A percentile compares a stretch with the other conserved stretches of the same genome.
Evolutionary conservation across 345 rosid genomes (phyloP).

Genomic region (Citrus inodora): DNA sequence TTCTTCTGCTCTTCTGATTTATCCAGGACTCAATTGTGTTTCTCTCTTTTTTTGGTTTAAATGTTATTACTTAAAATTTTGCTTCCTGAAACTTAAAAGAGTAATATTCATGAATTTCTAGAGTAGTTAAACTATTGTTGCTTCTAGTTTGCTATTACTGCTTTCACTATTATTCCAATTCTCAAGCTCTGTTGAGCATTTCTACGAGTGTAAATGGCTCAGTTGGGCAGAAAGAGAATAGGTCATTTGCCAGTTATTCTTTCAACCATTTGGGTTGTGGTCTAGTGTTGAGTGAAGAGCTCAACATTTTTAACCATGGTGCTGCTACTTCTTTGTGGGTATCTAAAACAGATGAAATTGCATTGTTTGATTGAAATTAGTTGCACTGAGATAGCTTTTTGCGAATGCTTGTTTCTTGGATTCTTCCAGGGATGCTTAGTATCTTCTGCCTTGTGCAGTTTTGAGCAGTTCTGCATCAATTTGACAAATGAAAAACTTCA

Average conservation of each 20-base stretch:
- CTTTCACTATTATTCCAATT: neutral
- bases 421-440: constrained; percentile 16
- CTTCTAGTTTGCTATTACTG: constrained; percentile 1
- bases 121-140: neutral
- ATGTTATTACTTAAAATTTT: neutral
- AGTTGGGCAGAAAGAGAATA: neutral
- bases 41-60: neutral
- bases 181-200: neutral
- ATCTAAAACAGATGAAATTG: constrained; percentile 1
- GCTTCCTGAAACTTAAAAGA: neutral
- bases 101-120: neutral
- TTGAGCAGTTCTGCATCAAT: constrained; percentile 99
- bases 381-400: neutral
- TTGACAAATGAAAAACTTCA: constrained; percentile 99
- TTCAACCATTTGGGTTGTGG: neutral
- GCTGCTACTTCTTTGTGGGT: constrained; percentile 2
- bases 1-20: neutral
- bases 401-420: constrained; percentile 15
- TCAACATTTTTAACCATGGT: neutral
- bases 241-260: neutral
- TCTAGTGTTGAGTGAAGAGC: neutral
- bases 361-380: constrained; percentile 4
- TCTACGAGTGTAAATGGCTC: neutral
- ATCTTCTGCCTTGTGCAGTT: constrained; percentile 53
- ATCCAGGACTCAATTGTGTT: neutral